phyloP scores from a whole-genome alignment of 2,329 filamentous ascomycete species.

The Penicillium sp. region DNA sequence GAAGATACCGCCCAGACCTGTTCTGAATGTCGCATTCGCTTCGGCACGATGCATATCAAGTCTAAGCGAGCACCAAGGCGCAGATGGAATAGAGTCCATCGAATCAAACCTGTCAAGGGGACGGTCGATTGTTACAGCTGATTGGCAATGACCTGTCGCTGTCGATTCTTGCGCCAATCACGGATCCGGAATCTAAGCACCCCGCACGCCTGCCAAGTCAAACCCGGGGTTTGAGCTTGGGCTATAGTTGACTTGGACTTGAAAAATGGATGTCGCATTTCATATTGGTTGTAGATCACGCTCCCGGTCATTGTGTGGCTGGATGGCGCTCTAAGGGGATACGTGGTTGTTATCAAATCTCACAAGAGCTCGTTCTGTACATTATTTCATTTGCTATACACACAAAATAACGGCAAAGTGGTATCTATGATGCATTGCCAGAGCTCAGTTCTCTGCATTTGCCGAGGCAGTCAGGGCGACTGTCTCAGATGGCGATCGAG shows the following conservation, averaged over 20 bases:
- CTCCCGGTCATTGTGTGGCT: no score
- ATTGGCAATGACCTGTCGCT: not conserved
- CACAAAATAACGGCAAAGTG: not conserved
- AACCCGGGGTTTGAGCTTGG: not conserved
- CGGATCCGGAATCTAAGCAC: not conserved
- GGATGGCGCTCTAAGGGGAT: no score
- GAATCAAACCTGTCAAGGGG: not conserved
- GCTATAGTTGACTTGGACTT: no score
- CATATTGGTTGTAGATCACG: no score
- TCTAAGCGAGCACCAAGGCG: slow-evolving; percentile 6
- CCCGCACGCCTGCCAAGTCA: slow-evolving; percentile 11
- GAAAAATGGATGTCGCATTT: no score
- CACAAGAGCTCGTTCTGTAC: not conserved
- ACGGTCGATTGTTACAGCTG: not conserved
- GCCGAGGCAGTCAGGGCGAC: not conserved
- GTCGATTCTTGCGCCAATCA: slow-evolving; percentile 8
- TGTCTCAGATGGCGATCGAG: not conserved
- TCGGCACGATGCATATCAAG: not conserved
- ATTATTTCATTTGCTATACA: not conserved
- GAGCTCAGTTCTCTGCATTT: not conserved
- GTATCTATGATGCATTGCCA: not conserved
- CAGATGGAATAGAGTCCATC: not conserved
- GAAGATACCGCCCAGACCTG: slow-evolving; percentile 1
- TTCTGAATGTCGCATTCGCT: slow-evolving; percentile 6
- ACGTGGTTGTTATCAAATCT: no score